These are phyloP conservation scores for Noccaea caerulescens DNA, from an alignment of 345 rosid genomes.

Conservation along the genomic window DNA sequence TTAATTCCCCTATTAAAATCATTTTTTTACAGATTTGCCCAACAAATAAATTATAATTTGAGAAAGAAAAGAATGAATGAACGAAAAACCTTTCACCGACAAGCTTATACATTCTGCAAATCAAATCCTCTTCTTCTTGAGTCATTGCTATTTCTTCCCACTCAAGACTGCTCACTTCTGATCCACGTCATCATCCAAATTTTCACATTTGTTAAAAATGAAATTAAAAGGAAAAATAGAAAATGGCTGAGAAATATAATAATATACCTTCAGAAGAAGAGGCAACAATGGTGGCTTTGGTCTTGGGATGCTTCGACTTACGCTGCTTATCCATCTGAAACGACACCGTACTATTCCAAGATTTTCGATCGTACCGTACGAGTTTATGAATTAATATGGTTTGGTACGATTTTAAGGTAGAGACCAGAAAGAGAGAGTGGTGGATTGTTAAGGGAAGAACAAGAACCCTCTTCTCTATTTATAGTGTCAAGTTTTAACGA, in stretches of 20 bases:
- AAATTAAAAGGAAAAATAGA: neutral
- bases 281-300: constrained; percentile 25
- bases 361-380: constrained; percentile 6
- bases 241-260: neutral
- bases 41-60: neutral
- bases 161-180: constrained; percentile 58
- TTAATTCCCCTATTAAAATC: neutral
- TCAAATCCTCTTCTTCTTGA: constrained; percentile 62
- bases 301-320: constrained; percentile 41
- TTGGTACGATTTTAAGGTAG: constrained; percentile 16
- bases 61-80: neutral
- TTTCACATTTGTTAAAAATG: neutral
- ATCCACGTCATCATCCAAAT: constrained; percentile 19
- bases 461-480: constrained; percentile 33
- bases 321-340: constrained; percentile 43
- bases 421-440: constrained; percentile 3
- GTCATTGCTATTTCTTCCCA: constrained; percentile 55
- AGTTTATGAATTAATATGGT: neutral
- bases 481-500: constrained; percentile 25
- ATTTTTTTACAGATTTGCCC: neutral
- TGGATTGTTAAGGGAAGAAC: constrained; percentile 15
- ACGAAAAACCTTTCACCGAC: constrained; percentile 58
- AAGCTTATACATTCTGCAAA: constrained; percentile 55
- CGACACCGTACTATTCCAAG: constrained; percentile 2
- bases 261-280: constrained; percentile 42